phyloP scores from a whole-genome alignment of 1,284 basidiomycete genomes.

The Abortiporus biennis region DNA sequence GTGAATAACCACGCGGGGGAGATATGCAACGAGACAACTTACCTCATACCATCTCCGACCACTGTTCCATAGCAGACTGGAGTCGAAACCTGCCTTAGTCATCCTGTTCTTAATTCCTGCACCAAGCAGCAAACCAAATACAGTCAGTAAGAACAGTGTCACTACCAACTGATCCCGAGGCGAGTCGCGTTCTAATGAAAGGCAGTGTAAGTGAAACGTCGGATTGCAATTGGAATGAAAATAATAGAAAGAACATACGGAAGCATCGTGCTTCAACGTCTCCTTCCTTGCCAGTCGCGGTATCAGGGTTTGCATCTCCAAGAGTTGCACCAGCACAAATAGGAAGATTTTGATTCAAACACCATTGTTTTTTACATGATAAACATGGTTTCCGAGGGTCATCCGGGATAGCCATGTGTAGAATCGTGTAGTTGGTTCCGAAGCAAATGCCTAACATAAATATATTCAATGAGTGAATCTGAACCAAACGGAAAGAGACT shows the following conservation, averaged over 20 bases:
- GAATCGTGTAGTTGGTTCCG: conserved; percentile 78
- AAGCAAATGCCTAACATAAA: conserved; percentile 96
- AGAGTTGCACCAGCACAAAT: conserved; percentile 83
- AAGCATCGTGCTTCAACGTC: conserved; percentile 95
- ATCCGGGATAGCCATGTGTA: conserved; percentile 76
- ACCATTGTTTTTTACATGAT: conserved; percentile 93
- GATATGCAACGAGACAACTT: conserved; percentile 18
- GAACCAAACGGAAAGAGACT: conserved; percentile 16
- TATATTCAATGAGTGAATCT: too few species aligned
- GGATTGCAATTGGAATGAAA: not conserved
- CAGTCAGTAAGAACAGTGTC: conserved; percentile 80
- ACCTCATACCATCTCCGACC: conserved; percentile 79
- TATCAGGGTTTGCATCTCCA: conserved; percentile 86
- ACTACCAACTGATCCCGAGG: conserved; percentile 89
- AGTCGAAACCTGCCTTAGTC: conserved; percentile 66
- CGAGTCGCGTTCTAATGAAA: conserved; percentile 67
- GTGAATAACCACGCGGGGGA: conserved; percentile 7
- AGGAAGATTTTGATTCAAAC: conserved; percentile 84
- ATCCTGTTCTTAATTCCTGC: conserved; percentile 81
- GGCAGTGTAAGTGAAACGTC: conserved; percentile 12
- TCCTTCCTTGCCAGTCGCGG: conserved; percentile 92
- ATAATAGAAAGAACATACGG: conserved; percentile 50
- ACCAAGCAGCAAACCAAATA: conserved; percentile 77
- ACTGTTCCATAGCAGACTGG: conserved; percentile 54
- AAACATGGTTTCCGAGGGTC: conserved; percentile 86